Evolutionary conservation across 2,329 filamentous ascomycete genomes (phyloP), one percentile per base, ranked within the genome.

Genomic region (Colletotrichum graminicola): DNA sequence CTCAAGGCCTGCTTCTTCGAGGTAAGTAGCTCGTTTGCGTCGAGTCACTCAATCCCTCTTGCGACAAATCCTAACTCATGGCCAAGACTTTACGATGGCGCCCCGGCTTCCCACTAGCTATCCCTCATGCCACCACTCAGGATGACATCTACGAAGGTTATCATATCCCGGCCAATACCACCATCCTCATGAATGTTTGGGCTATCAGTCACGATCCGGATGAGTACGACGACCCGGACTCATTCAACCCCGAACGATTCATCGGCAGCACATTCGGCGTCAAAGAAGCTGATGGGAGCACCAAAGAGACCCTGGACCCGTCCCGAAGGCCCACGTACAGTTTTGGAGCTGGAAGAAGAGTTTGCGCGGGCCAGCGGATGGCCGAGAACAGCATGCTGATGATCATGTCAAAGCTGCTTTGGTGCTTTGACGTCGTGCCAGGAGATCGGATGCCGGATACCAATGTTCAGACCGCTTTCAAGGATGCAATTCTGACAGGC

Each of bases 121-220:
- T 83, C 1, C 86, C 85, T 0, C 86, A 88, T 67, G 84, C 84
- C 0, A 80, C 81, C 0, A 85, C 82, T 0, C 79, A 83, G 52
- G 85, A 87, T 56, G 85, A 88, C 66, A 75, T 77, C 21, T 88
- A 86, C 74, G 80, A 82, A 52, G 85, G 84, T 11, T 86, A 84
- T 70, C 77, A 81, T 32, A 85, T 88, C 32, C 86, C 86, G 1
- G 79, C 81, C 3, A 83, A 83, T 0, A 85, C 86, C 0, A 83
- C 82, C 0, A 77, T 89, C 0, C 66, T 81, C 2, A 75, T 76
- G 32, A 81, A 81, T 56, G 74, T 76, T 51, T 86, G 67, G 73
- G 81, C 69, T 1, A 73, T 74, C 23, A 75, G 77, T 41, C 73
- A 75, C 52, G 74, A 79, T 60, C 70, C 75, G 1, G 54, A 66